These are phyloP conservation scores for Stagonosporopsis tanaceti DNA, from an alignment of 2,329 filamentous ascomycete species.

Conservation along the genomic window DNA sequence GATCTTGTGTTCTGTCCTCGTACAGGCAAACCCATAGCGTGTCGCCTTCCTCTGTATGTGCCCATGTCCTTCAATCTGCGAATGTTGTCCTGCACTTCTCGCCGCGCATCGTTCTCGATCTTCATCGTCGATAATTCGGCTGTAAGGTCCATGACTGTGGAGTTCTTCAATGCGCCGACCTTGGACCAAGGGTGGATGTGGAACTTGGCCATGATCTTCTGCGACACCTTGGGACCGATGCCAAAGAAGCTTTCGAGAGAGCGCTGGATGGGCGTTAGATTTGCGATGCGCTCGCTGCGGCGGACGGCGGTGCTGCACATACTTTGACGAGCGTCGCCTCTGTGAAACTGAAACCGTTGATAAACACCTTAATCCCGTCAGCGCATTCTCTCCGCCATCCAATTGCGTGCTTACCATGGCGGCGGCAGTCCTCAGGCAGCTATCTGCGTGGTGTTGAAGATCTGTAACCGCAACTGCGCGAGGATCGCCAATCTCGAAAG, in stretches of 20 bases:
- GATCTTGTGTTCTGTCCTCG: slow-evolving; percentile 87
- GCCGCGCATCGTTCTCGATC: slow-evolving; percentile 86
- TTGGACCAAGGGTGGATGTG: slow-evolving; percentile 85
- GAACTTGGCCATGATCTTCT: slow-evolving; percentile 84
- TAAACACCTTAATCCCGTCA: slow-evolving; percentile 70
- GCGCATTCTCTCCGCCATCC: slow-evolving; percentile 7
- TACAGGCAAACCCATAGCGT: slow-evolving; percentile 92
- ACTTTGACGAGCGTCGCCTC: slow-evolving; percentile 86
- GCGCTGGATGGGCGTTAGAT: slow-evolving; percentile 57
- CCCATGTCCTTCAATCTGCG: slow-evolving; percentile 87
- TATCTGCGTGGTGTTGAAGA: slow-evolving; percentile 27
- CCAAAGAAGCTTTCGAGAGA: slow-evolving; percentile 64
- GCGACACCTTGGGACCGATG: slow-evolving; percentile 54
- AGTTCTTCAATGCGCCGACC: slow-evolving; percentile 75
- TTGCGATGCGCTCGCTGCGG: slow-evolving; percentile 40
- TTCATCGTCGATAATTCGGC: slow-evolving; percentile 90
- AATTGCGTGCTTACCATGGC: slow-evolving; percentile 36
- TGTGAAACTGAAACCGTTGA: slow-evolving; percentile 85
- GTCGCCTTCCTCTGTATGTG: slow-evolving; percentile 84
- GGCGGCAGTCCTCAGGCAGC: slow-evolving; percentile 25
- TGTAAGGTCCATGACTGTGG: slow-evolving; percentile 82
- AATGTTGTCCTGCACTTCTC: slow-evolving; percentile 85
- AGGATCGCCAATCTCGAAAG: slow-evolving; percentile 27
- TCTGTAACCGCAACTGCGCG: slow-evolving; percentile 24
- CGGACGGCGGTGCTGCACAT: slow-evolving; percentile 43